Evolutionary conservation across 306 rosid species (phyloP), one percentile per base, ranked within the genome.

Genomic region (Prunus salicina): DNA sequence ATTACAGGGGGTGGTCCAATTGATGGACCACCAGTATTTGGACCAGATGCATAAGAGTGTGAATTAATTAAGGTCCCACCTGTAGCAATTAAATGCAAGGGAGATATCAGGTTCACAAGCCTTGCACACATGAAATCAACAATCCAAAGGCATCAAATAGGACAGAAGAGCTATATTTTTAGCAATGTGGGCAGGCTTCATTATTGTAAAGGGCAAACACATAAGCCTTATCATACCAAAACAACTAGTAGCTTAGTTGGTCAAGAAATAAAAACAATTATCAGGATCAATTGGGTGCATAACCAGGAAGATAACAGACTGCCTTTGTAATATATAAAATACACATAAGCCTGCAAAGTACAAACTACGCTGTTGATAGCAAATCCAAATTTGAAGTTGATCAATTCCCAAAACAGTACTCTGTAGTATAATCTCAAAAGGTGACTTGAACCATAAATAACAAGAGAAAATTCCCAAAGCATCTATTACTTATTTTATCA

Each of bases 1-100:
- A 96, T 96, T 72, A 96, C 97, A 51, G 99, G 99, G 43, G 98
- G 99, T 65, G 99, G 99, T 50, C 99, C 99, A 74, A 96, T 96
- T 78, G 98, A 93, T 67, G 99, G 99, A 65, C 99, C 99, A 43
- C 96, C 95, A 9, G 99, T 96, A 79, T 96, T 92, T 60, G 99
- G 99, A 81, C 98, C 99, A 79, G 99, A 96, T 63, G 99, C 96
- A 76, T 96, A 96, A 25, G 98, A 89, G 79, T 92, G 99, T 14
- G 97, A 87, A 80, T 93, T 93, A 78, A 77, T 64, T 51, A 87
- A 75, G 50, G 73, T 56, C 67, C 81, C 97, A 47, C 91, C 99
- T 91, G 69, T 19, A 79, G 69, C 64, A 76, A 84, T 55, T 64
- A 65, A 71, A 78, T 50, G 41, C 24, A 53, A 47, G 67, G 69